Percentiles rank a stretch among this genome's conserved stretches.
Conservation (phyloP, 441 rosid species). For the Populus tomentosa region DNA sequence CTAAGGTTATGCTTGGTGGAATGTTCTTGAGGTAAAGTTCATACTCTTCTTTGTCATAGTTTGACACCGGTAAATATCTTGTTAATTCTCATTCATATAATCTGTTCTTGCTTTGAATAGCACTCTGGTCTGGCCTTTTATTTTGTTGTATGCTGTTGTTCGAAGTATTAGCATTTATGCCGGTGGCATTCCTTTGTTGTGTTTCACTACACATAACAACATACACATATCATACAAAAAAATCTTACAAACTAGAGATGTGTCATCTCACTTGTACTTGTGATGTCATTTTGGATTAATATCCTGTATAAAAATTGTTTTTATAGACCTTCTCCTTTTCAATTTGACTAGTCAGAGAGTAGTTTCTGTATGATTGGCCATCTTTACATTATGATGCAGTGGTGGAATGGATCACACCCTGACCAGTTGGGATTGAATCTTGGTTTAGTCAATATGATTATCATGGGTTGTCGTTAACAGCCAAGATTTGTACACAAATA, state of each 20-base stretch:
- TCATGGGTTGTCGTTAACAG: not conserved
- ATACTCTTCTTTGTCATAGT: not conserved
- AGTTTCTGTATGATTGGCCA: not conserved
- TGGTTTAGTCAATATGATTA: not conserved
- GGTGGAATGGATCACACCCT: not conserved
- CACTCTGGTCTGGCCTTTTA: not conserved
- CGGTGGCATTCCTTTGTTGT: conserved; percentile 2
- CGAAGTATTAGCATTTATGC: conserved; percentile 8
- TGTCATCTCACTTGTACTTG: not conserved
- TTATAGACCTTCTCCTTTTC: not conserved
- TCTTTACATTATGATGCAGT: not conserved
- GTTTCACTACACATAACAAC: not conserved
- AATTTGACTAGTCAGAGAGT: not conserved
- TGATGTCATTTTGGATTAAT: not conserved
- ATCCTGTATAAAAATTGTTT: not conserved
- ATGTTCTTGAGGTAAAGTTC: conserved; percentile 72
- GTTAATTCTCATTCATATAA: not conserved
- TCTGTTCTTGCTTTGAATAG: not conserved
- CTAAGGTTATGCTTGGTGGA: conserved; percentile 74
- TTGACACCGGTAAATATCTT: conserved; percentile 7
- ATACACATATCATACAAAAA: not conserved
- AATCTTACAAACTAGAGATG: not conserved
- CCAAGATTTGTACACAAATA: not conserved
- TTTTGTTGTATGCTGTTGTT: not conserved
- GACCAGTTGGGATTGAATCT: not conserved